Evolutionary conservation across 345 rosid genomes (phyloP), one percentile per base, ranked within the genome.

Genomic region (Noccaea caerulescens): DNA sequence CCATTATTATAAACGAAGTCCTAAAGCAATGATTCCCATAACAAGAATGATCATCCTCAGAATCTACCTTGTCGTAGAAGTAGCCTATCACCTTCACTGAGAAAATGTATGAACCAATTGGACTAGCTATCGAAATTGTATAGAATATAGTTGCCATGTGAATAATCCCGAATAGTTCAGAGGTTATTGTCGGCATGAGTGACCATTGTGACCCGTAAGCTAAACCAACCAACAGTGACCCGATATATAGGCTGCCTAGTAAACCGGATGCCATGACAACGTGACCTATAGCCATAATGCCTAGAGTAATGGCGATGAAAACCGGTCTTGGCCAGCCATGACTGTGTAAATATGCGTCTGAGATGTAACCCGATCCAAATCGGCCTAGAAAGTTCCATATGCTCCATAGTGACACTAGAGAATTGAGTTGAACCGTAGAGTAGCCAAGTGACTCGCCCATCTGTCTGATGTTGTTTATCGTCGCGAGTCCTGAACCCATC

Each of bases 381-480:
- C 98, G 90, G 61, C 97, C 98, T 32, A 93, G 92, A 68, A 90
- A 93, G 66, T 79, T 90, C 97, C 98, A 90, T 84, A 87, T 88
- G 70, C 93, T 88, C 82, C 80, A 78, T 14, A 88, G 77, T 23
- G 98, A 81, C 61, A 93, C 97, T 25, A 93, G 51, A 18, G 96
- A 82, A 65, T 76, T 85, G 62, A 78, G 84, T 66, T 87, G 90
- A 7, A 56, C 66, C 2, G 80, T 82, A 7, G 85, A 68, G 82
- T 93, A 93, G n/a, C 85, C 80, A n/a, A 93, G 93, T 23, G 98
- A 93, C 71, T 86, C 89, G 1, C 98, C 98, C 6, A 93, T 75
- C 67, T 93, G 98, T 76, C 92, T 86, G 46, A 93, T 81, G 78
- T 93, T 93, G 53, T 93, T 87, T 64, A 90, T 66, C 0, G 90